Evolutionary conservation across 2,329 filamentous ascomycete genomes (phyloP).

Genomic region (Ophiostoma sp.): DNA sequence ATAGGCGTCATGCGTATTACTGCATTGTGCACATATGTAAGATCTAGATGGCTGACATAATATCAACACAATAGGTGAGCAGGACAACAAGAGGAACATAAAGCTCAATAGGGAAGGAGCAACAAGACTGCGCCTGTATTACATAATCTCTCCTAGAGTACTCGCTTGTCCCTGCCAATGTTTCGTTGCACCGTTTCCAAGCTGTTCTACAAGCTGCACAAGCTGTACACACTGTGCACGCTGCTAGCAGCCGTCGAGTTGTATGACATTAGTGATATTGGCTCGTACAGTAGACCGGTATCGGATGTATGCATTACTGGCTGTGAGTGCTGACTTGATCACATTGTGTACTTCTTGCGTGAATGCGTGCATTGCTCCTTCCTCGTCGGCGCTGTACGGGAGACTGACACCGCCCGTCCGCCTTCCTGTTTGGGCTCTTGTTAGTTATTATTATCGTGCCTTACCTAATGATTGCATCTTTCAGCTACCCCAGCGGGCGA

Average conservation of each 20-base stretch:
- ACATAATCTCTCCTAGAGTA: background rate
- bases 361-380: background rate
- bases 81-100: too few relatives aligned
- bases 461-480: too few relatives aligned
- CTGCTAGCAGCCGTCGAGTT: too few relatives aligned
- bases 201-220: constrained; percentile 1
- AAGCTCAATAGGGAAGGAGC: too few relatives aligned
- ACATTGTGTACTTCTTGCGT: background rate
- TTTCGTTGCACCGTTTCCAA: background rate
- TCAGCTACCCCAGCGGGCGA: too few relatives aligned
- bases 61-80: too few relatives aligned
- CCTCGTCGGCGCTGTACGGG: background rate
- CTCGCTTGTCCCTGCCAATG: background rate
- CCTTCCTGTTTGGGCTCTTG: constrained; percentile 3
- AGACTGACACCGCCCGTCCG: background rate
- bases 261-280: background rate
- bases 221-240: background rate
- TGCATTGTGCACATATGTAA: too few relatives aligned
- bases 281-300: background rate
- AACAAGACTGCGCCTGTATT: too few relatives aligned
- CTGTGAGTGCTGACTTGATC: background rate
- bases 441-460: too few relatives aligned
- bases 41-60: too few relatives aligned
- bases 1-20: too few relatives aligned
- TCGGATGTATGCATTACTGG: background rate